Base-by-base conservation (phyloP, 2,329 filamentous ascomycete species). In the Pezicula radicicola region DNA sequence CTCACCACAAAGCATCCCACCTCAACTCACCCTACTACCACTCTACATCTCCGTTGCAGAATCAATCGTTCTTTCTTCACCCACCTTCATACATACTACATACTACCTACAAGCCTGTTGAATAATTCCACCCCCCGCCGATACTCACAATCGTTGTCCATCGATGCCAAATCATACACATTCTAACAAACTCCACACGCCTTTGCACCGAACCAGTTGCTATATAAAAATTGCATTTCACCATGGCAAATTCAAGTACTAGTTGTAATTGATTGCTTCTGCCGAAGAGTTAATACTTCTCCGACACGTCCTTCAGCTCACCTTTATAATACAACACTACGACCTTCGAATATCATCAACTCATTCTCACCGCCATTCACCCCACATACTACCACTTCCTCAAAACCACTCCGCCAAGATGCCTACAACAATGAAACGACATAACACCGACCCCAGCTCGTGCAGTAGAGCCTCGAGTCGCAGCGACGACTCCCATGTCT, bases 401-500 rank as follows among this genome's bases (percentile, higher is more conserved):
- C 18, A 35, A 50, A 37, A 33, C 9, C 50, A 49, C 28, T 16
- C 19, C 18, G 25, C 25, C 41, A 61, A 58, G 7, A 66, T 65
- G 63, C 54, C 57, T 36, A 50, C 57, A 46, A 52, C 58, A 27
- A 57, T 57, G 39, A 57, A 55, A 57, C 60, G 59, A 60, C 53
- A 60, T 48, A 56, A 60, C 25, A 64, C 57, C 44, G 54, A 56
- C 42, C 45, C 53, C 18, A 60, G 58, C 48, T 67, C 70, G 52
- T 71, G 68, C 50, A 72, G 70, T 54, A 67, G 66, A 45, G 68
- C 68, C 53, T 75, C 72, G 13, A 68, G 67, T 48, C 67, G 67
- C 54, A 77, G 75, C 60, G 68, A 71, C 54, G 73, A 75, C 41
- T 76, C 74, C 16, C 74, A 74, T 46, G 56, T 69, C 46, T 77